A percentile compares a stretch with the other conserved stretches of the same genome.
These are phyloP conservation scores for Aeschynomene evenia DNA, from an alignment of 306 rosid genomes.

Conservation along the genomic window DNA sequence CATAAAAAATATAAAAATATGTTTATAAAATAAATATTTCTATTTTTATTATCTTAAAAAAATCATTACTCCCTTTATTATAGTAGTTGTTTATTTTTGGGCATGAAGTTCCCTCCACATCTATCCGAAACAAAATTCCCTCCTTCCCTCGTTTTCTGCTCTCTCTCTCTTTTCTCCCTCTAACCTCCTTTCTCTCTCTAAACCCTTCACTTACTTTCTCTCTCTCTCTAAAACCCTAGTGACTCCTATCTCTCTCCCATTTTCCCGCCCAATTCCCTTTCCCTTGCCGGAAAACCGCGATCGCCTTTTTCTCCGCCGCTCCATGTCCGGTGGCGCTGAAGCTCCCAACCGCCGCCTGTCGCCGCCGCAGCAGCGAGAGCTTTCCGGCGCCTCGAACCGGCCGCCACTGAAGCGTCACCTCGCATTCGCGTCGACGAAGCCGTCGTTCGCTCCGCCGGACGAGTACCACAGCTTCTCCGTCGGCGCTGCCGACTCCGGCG, in stretches of 20 bases:
- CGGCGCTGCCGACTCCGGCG: slow-evolving; percentile 23
- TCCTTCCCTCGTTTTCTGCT: slow-evolving; percentile 99
- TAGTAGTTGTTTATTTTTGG: background rate
- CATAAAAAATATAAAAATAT: too few relatives aligned
- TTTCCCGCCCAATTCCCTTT: slow-evolving; percentile 8
- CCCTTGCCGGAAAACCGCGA: background rate
- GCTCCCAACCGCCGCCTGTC: slow-evolving; percentile 51
- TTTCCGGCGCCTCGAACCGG: slow-evolving; percentile 37
- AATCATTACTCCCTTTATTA: background rate
- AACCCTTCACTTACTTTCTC: background rate
- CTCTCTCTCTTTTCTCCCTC: slow-evolving; percentile 33
- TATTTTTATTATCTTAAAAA: background rate
- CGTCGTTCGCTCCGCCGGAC: slow-evolving; percentile 66
- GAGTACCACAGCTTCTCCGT: slow-evolving; percentile 69
- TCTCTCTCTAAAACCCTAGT: slow-evolving; percentile 47
- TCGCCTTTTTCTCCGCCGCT: slow-evolving; percentile 1
- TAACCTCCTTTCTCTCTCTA: slow-evolving; percentile 29
- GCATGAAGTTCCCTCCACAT: slow-evolving; percentile 93
- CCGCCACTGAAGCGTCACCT: slow-evolving; percentile 79
- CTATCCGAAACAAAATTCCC: slow-evolving; percentile 98
- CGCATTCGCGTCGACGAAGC: slow-evolving; percentile 68
- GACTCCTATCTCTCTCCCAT: background rate
- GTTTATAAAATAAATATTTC: background rate
- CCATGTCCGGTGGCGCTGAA: slow-evolving; percentile 72
- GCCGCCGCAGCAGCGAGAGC: slow-evolving; percentile 40